Evolutionary conservation across 176 grass and related monocot species (phyloP).

Genomic region (Eleusine coracana): DNA sequence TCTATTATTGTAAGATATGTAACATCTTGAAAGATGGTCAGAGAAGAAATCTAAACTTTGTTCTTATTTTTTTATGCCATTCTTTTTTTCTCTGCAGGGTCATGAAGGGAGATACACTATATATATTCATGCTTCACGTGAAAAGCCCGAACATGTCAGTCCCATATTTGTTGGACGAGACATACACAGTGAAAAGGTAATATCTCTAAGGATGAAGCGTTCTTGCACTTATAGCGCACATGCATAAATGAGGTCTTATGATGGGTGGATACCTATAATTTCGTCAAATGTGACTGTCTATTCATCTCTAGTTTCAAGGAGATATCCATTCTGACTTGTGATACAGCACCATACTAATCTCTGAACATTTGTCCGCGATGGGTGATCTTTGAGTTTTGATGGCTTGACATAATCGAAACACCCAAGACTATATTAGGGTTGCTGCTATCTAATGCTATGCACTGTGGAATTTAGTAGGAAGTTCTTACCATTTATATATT

Average conservation of each 20-base stretch:
- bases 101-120: constrained; percentile 80
- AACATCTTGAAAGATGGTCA: constrained; percentile 3
- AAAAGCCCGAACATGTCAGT: constrained; percentile 66
- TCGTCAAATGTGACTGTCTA: neutral
- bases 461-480: neutral
- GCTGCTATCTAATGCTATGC: neutral
- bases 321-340: neutral
- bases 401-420: neutral
- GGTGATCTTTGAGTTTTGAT: neutral
- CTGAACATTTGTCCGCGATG: neutral
- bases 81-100: constrained; percentile 47
- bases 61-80: neutral
- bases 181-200: constrained; percentile 84
- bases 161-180: constrained; percentile 65
- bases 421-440: neutral
- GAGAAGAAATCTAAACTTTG: neutral
- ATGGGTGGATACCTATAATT: neutral
- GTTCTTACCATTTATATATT: neutral
- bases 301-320: neutral
- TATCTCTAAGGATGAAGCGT: constrained; percentile 4
- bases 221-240: neutral
- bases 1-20: neutral
- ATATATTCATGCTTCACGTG: constrained; percentile 77
- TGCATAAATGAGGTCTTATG: neutral
- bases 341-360: neutral